These are phyloP conservation scores for Paralagenidium karlingii DNA, from an alignment of 352 stramenopile species.

Conservation along the genomic window DNA sequence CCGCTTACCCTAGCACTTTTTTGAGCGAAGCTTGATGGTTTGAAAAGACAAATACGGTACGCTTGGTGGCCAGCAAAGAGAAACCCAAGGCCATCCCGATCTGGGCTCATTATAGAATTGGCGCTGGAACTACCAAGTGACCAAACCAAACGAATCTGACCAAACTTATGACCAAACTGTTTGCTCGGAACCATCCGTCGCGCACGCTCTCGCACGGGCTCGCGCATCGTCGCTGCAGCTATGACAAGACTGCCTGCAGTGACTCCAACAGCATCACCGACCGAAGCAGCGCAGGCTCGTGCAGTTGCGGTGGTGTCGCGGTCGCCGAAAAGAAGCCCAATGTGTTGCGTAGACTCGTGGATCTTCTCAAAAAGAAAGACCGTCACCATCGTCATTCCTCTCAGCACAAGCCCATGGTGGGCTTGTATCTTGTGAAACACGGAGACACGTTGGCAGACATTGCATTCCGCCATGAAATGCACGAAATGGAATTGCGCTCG, in stretches of 20 bases:
- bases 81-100: too few relatives aligned
- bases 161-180: too few relatives aligned
- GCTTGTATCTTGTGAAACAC: conserved; percentile 21
- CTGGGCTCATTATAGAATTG: too few relatives aligned
- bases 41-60: too few relatives aligned
- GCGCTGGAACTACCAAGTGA: too few relatives aligned
- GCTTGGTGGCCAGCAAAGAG: too few relatives aligned
- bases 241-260: neutral
- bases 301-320: neutral
- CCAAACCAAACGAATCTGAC: too few relatives aligned
- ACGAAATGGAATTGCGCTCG: conserved; percentile 29
- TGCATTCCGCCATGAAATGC: conserved; percentile 25
- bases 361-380: neutral
- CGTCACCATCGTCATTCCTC: neutral
- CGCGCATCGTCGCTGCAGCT: neutral
- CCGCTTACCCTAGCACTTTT: too few relatives aligned
- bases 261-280: neutral
- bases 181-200: too few relatives aligned
- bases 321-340: neutral
- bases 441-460: conserved; percentile 31
- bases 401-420: neutral
- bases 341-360: neutral
- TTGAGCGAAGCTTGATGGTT: too few relatives aligned
- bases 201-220: too few relatives aligned
- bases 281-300: neutral